Percentiles rank a stretch among this genome's conserved stretches.
Conservation (phyloP, 805 yeast species). For the Grigorovia transvaalensis region DNA sequence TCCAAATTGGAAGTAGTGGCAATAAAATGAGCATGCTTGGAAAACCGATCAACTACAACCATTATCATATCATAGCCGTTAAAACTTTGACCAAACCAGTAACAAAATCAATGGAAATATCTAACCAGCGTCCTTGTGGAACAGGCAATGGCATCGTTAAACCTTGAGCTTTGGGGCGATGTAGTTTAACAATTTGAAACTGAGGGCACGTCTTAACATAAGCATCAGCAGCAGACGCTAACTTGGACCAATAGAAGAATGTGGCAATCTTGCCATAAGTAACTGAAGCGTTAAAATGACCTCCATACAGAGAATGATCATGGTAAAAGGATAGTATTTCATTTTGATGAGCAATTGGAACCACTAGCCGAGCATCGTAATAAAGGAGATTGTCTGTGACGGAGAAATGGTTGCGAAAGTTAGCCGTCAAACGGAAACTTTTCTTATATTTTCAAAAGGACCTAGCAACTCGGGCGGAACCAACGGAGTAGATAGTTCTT, state of each 20-base stretch:
- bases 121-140: slow-evolving; percentile 12
- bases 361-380: background rate
- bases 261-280: slow-evolving; percentile 5
- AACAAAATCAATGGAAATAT: slow-evolving; percentile 12
- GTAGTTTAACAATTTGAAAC: slow-evolving; percentile 4
- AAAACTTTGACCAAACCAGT: slow-evolving; percentile 6
- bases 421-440: background rate
- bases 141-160: slow-evolving; percentile 5
- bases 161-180: slow-evolving; percentile 5
- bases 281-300: slow-evolving; percentile 7
- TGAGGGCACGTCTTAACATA: slow-evolving; percentile 4
- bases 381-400: background rate
- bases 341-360: background rate
- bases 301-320: slow-evolving; percentile 5
- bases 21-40: slow-evolving; percentile 11
- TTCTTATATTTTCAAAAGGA: background rate
- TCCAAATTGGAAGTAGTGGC: slow-evolving; percentile 5
- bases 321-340: slow-evolving; percentile 1
- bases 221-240: background rate
- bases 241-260: slow-evolving; percentile 5
- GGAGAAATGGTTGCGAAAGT: background rate
- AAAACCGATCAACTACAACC: slow-evolving; percentile 12
- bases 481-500: too few relatives aligned
- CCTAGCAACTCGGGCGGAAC: too few relatives aligned
- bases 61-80: slow-evolving; percentile 6